phyloP scores from a whole-genome alignment of 768 basidiomycete genomes.

The Astraeus odoratus region DNA sequence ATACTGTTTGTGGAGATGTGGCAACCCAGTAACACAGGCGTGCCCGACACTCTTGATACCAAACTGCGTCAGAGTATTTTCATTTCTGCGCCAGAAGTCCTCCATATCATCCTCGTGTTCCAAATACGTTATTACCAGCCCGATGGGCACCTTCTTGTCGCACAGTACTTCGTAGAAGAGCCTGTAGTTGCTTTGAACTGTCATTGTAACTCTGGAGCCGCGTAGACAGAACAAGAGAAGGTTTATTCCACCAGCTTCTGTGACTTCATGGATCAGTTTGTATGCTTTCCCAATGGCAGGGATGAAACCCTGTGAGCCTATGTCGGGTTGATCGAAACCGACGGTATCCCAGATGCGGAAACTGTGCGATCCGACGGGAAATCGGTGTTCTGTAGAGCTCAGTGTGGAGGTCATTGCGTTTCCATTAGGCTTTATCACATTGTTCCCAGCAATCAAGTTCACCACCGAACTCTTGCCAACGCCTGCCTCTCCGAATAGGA shows the following conservation, averaged over 20 bases:
- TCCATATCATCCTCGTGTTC: slow-evolving; percentile 18
- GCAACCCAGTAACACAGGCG: neutral
- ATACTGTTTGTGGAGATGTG: neutral
- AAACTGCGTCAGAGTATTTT: neutral
- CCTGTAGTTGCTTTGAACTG: no score
- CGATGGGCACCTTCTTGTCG: no score
- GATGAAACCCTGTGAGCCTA: neutral
- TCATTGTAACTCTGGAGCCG: slow-evolving; percentile 3
- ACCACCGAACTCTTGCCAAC: no score
- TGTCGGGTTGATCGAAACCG: slow-evolving; percentile 10
- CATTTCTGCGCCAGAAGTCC: slow-evolving; percentile 23
- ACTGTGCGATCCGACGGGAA: neutral
- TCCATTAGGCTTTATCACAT: no score
- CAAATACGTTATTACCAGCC: slow-evolving; percentile 12
- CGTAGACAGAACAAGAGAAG: slow-evolving; percentile 14
- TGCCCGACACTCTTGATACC: neutral
- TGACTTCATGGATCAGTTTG: neutral
- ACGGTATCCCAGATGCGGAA: slow-evolving; percentile 17
- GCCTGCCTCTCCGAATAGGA: no score
- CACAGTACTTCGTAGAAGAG: slow-evolving; percentile 9
- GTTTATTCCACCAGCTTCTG: slow-evolving; percentile 3
- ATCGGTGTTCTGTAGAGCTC: slow-evolving; percentile 2
- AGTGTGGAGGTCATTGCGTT: slow-evolving; percentile 24
- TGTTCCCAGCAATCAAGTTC: no score
- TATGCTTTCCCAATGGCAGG: neutral